phyloP scores from a whole-genome alignment of 139 green algal species.

The Coccomyxa sp. region DNA sequence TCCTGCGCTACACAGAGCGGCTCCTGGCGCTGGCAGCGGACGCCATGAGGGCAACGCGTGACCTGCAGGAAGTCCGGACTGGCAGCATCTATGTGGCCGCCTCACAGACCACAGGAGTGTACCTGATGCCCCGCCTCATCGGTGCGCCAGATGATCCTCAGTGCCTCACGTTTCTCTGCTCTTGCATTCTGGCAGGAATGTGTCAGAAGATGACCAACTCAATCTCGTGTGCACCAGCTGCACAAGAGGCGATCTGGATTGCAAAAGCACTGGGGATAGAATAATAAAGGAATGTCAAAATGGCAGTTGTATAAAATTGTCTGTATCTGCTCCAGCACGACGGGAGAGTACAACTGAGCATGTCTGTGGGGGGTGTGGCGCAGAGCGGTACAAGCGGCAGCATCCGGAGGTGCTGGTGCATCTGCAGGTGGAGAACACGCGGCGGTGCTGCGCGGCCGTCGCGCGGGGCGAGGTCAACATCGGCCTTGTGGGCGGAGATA shows the following conservation, averaged over 20 bases:
- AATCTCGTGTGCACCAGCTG: no score
- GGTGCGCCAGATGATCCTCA: neutral
- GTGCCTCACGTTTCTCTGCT: no score
- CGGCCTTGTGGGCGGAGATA: conserved; percentile 32
- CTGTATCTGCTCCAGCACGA: no score
- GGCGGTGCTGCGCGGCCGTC: conserved; percentile 28
- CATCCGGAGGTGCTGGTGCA: conserved; percentile 23
- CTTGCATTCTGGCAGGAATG: no score
- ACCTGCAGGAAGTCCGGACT: conserved; percentile 22
- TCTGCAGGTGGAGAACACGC: conserved; percentile 35
- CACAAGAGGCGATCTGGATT: no score
- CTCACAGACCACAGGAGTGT: conserved; percentile 38
- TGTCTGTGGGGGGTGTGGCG: no score
- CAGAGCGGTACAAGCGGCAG: conserved; percentile 20
- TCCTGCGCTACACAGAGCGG: conserved; percentile 26
- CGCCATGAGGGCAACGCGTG: conserved; percentile 7
- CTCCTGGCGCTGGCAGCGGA: conserved; percentile 20
- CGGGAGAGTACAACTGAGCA: neutral
- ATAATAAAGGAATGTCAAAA: no score
- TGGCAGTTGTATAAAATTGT: no score
- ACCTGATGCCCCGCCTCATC: conserved; percentile 36
- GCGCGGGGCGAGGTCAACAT: conserved; percentile 29
- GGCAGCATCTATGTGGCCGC: conserved; percentile 27
- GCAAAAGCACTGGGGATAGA: no score
- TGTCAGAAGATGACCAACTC: no score